Evolutionary conservation across 2,329 filamentous ascomycete species (phyloP).

Genomic region (Penicillium sp.): DNA sequence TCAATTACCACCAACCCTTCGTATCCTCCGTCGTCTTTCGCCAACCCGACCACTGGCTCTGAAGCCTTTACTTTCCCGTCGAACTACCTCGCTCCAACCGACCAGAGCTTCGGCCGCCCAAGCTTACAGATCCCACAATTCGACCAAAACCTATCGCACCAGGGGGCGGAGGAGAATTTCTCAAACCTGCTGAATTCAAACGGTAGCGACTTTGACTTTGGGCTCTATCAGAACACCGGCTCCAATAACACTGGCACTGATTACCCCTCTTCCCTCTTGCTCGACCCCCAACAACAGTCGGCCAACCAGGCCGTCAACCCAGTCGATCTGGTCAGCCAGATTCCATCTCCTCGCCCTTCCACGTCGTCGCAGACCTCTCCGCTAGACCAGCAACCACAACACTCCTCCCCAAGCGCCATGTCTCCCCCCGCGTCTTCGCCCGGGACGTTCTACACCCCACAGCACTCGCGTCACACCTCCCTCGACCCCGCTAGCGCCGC

Average conservation of each 20-base stretch:
- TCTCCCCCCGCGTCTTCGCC: constrained; percentile 61
- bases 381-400: constrained; percentile 56
- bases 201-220: constrained; percentile 44
- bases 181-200: constrained; percentile 47
- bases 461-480: constrained; percentile 64
- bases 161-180: constrained; percentile 39
- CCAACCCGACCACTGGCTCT: constrained; percentile 33
- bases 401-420: constrained; percentile 59
- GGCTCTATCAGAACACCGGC: constrained; percentile 42
- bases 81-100: constrained; percentile 41
- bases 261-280: constrained; percentile 44
- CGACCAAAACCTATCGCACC: constrained; percentile 39
- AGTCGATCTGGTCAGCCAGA: constrained; percentile 51
- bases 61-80: constrained; percentile 43
- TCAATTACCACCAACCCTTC: constrained; percentile 39
- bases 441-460: constrained; percentile 56
- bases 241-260: constrained; percentile 38
- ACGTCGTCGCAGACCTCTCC: constrained; percentile 63
- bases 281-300: constrained; percentile 48
- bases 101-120: constrained; percentile 39
- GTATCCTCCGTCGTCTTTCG: constrained; percentile 37
- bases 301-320: constrained; percentile 52
- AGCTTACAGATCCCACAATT: constrained; percentile 43
- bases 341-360: constrained; percentile 56
- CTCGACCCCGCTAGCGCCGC: constrained; percentile 65